phyloP scores from a whole-genome alignment of 2,329 filamentous ascomycete genomes.

The Calonectria naviculata region DNA sequence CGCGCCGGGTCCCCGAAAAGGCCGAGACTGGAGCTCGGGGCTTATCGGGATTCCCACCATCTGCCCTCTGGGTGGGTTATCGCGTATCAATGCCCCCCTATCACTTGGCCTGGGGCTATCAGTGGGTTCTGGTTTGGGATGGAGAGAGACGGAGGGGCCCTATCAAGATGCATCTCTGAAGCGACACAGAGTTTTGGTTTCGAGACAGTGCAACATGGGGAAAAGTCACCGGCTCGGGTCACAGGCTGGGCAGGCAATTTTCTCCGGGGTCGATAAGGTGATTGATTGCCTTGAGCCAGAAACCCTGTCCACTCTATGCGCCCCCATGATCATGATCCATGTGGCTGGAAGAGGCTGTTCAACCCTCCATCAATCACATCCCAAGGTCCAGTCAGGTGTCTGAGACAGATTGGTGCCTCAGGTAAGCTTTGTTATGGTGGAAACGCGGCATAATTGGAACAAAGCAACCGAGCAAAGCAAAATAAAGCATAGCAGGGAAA shows the following conservation, averaged over 20 bases:
- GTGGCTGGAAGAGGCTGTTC: slow-evolving; percentile 3
- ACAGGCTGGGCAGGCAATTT: slow-evolving; percentile 3
- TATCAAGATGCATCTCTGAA: not conserved
- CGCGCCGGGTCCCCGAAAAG: slow-evolving; percentile 15
- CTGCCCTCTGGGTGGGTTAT: not conserved
- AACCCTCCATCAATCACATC: not conserved
- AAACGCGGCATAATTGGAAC: slow-evolving; percentile 1
- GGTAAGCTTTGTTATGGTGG: not conserved
- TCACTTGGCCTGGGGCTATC: not conserved
- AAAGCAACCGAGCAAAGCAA: not conserved
- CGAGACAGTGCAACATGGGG: not conserved
- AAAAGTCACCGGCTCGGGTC: slow-evolving; percentile 1
- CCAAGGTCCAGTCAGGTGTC: slow-evolving; percentile 4
- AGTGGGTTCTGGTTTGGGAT: not conserved
- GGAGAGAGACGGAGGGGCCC: not conserved
- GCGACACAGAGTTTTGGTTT: not conserved
- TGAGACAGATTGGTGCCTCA: slow-evolving; percentile 11
- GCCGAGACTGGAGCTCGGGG: slow-evolving; percentile 24
- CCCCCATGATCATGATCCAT: slow-evolving; percentile 15
- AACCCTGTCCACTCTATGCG: not conserved
- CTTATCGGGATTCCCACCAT: slow-evolving; percentile 27
- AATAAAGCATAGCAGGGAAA: not conserved
- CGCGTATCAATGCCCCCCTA: not conserved
- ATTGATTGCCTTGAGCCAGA: not conserved
- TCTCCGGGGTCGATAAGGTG: not conserved